Percentiles rank a stretch among this genome's conserved stretches.
Conservation (phyloP, 345 rosid species). For the Aquilaria sinensis region DNA sequence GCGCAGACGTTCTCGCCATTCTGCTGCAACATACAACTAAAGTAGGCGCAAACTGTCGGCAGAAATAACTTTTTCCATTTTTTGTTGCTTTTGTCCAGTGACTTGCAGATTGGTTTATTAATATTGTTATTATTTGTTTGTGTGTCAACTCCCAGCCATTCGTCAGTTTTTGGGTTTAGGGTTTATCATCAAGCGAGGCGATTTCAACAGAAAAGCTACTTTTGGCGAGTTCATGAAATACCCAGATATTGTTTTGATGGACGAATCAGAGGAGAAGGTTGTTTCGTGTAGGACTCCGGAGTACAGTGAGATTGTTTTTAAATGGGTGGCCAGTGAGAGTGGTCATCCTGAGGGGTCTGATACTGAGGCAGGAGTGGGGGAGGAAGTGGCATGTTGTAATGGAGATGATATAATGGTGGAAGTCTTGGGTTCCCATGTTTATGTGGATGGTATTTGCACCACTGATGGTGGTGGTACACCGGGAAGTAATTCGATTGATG, state of each 20-base stretch:
- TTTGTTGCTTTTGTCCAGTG: too few relatives aligned
- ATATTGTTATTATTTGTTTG: too few relatives aligned
- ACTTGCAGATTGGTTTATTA: too few relatives aligned
- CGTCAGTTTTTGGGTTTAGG: conserved; percentile 9
- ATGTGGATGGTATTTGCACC: conserved; percentile 36
- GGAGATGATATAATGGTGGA: conserved; percentile 38
- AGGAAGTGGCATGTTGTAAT: conserved; percentile 25
- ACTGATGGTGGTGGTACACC: conserved; percentile 9
- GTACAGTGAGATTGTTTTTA: not conserved
- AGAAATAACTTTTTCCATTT: too few relatives aligned
- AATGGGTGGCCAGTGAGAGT: not conserved
- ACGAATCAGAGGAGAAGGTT: conserved; percentile 10
- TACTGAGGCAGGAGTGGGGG: conserved; percentile 8
- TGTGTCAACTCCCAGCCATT: too few relatives aligned
- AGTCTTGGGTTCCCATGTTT: conserved; percentile 33
- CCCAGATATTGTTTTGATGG: conserved; percentile 29
- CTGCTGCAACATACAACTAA: too few relatives aligned
- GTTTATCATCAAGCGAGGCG: conserved; percentile 7
- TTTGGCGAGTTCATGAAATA: conserved; percentile 13
- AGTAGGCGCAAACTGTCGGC: too few relatives aligned
- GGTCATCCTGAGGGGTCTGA: not conserved
- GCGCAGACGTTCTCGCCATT: too few relatives aligned
- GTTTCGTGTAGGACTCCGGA: not conserved
- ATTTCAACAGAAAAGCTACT: not conserved
- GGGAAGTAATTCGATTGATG: conserved; percentile 18